A percentile compares a stretch with the other conserved stretches of the same genome.
These are phyloP conservation scores for Lachnum nothofagi DNA, from an alignment of 2,329 filamentous ascomycete genomes.

Conservation along the genomic window DNA sequence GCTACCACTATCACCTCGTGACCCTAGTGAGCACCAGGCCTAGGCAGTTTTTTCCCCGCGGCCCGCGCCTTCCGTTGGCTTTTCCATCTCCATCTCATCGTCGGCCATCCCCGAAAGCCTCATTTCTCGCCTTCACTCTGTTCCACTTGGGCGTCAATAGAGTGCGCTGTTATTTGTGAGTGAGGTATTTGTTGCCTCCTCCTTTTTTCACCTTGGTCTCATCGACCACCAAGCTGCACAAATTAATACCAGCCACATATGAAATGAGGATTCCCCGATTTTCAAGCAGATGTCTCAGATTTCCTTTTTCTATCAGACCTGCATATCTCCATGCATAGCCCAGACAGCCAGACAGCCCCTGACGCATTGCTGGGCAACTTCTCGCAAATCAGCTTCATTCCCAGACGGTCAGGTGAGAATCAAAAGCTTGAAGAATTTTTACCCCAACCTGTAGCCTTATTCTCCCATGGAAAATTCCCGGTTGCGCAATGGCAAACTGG, in stretches of 20 bases:
- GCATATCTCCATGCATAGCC: constrained; percentile 15
- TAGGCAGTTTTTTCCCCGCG: neutral
- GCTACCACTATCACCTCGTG: neutral
- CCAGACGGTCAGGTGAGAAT: constrained; percentile 20
- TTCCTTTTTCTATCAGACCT: constrained; percentile 17
- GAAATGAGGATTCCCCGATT: constrained; percentile 5
- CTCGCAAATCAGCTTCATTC: constrained; percentile 16
- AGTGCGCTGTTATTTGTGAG: too few relatives aligned
- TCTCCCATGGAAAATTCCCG: constrained; percentile 11
- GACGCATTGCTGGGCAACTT: constrained; percentile 9
- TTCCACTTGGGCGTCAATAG: too few relatives aligned
- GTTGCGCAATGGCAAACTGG: constrained; percentile 6
- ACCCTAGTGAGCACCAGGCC: neutral
- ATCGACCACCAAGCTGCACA: neutral
- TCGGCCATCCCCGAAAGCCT: too few relatives aligned
- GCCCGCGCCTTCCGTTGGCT: too few relatives aligned
- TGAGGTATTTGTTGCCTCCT: too few relatives aligned
- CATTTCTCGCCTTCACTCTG: too few relatives aligned
- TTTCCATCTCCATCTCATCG: too few relatives aligned
- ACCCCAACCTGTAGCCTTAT: constrained; percentile 22
- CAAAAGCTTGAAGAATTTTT: constrained; percentile 20
- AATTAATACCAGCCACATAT: neutral
- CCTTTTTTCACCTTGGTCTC: too few relatives aligned
- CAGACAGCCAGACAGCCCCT: constrained; percentile 18
- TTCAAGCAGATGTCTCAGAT: constrained; percentile 14